phyloP scores from a whole-genome alignment of 495 filamentous ascomycete species.

The Penicillium paradoxum region DNA sequence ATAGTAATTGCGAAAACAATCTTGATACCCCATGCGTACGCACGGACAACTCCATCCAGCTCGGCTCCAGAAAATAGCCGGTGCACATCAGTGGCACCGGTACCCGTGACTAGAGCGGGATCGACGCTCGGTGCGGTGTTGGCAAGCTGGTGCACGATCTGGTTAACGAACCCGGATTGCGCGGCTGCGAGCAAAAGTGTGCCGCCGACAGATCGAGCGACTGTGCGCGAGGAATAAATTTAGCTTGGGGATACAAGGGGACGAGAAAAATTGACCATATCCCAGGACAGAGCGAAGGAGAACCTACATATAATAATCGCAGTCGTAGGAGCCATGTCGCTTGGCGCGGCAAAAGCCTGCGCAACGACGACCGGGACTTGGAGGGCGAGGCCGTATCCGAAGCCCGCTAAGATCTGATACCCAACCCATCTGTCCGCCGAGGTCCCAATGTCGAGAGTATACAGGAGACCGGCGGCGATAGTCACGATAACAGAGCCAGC shows the following conservation, averaged over 20 bases:
- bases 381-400: slow-evolving; percentile 4
- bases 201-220: slow-evolving; percentile 41
- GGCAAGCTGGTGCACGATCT: slow-evolving; percentile 26
- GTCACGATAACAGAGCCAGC: slow-evolving; percentile 44
- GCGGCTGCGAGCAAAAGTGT: slow-evolving; percentile 37
- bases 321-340: neutral
- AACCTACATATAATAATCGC: neutral
- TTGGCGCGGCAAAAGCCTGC: neutral
- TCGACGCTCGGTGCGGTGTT: slow-evolving; percentile 34
- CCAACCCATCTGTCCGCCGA: slow-evolving; percentile 55
- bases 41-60: slow-evolving; percentile 6
- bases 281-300: neutral
- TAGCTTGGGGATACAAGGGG: neutral
- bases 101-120: slow-evolving; percentile 31
- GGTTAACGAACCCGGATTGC: slow-evolving; percentile 41
- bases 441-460: slow-evolving; percentile 35
- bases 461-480: slow-evolving; percentile 59
- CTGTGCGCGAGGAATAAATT: slow-evolving; percentile 5
- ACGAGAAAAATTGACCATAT: neutral
- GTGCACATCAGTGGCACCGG: slow-evolving; percentile 31
- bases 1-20: slow-evolving; percentile 8
- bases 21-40: slow-evolving; percentile 10
- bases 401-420: slow-evolving; percentile 54
- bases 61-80: neutral
- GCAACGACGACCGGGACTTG: neutral